Evolutionary conservation across 2,329 filamentous ascomycete genomes (phyloP), one percentile per base, ranked within the genome.

Genomic region (Paecilomyces fulvus): DNA sequence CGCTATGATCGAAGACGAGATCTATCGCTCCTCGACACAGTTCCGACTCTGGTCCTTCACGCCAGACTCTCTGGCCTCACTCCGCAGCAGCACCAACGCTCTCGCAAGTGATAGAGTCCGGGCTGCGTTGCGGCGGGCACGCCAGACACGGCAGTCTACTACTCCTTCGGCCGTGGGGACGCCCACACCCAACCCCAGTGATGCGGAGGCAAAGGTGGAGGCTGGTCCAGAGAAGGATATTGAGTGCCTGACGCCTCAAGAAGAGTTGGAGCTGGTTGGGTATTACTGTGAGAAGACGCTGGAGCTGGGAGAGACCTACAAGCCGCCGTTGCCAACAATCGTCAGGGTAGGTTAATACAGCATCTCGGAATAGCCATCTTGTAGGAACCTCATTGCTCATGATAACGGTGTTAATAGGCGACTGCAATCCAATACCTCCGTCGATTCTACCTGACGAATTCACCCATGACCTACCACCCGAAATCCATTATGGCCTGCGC

Each of bases 371-470:
- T 56, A 14, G 12, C 14, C 23, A 30, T 23, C 3, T 43, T 77
- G 80, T 63, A 63, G 64, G 14, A 12, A 43, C 23, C 12, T 33
- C 25, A 67, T 68, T 62, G 56, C 49, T 23, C 10, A 43, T 56
- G 12, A 52, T 31, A 31, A 28, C 51, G 17, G 31, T 49, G 5
- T 53, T 20, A 30, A 56, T 53, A 84, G 80, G 85, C 88, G 25
- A 96, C 92, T 6, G 90, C 90, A 3, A 88, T 92, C 59, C 85
- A 95, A 67, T 96, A 95, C 70, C 82, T 99, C 58, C 88, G 90
- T 56, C 88, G 94, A 57, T 97, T 99, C 80, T 99, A 97, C 77
- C 82, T 96, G 37, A 92, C 89, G 67, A 96, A 97, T 75, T 95
- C 89, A 46, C 84, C 92, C 67, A 96, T 97, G 89, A 96, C 92